Evolutionary conservation across 1,139 yeast species (phyloP), one percentile per base, ranked within the genome.

Genomic region (Candida glucosophila): DNA sequence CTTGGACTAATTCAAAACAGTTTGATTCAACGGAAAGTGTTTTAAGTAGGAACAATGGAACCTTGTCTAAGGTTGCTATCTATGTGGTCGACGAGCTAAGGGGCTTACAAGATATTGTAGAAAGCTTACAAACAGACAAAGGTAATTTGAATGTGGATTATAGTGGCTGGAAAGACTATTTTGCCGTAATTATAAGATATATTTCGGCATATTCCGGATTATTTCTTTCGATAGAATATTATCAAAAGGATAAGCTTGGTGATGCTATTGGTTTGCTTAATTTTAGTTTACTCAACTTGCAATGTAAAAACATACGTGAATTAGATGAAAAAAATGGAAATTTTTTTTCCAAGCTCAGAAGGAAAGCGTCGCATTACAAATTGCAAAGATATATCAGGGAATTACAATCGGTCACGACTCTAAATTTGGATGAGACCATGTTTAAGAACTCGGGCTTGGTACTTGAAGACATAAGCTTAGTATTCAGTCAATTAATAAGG

Each of bases 241-340:
- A 65, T 35, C 66, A 59, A 32, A 58, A 61, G 25, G 44, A 51
- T 25, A 52, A 55, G 28, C 26, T 63, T 7, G 72, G 72, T 1
- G 54, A 51, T 21, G 67, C 71, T 1, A 48, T 65, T 13, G 72
- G 72, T 0, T 40, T 64, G 12, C 40, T 62, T 4, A 59, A 62
- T 28, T 62, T 48, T 27, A 43, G 67, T 15, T 43, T 64, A 10
- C 36, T 64, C n/a, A 44, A 47, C 13, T 43, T 65, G 12, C 70
- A 65, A 30, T 57, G 61, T 27, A 62, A 60, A 32, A 43, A 43
- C 14, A 18, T 47, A 9, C 33, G 40, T 9, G 44, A 38, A 7
- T n/a, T n/a, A n/a, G n/a, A n/a, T n/a, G 39, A 29, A 19, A 31
- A 26, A 14, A n/a, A n/a, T n/a, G n/a, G n/a, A n/a, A n/a, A 10